Base-by-base conservation (phyloP, 148 eudicot species). In the Camellia granthamiana region DNA sequence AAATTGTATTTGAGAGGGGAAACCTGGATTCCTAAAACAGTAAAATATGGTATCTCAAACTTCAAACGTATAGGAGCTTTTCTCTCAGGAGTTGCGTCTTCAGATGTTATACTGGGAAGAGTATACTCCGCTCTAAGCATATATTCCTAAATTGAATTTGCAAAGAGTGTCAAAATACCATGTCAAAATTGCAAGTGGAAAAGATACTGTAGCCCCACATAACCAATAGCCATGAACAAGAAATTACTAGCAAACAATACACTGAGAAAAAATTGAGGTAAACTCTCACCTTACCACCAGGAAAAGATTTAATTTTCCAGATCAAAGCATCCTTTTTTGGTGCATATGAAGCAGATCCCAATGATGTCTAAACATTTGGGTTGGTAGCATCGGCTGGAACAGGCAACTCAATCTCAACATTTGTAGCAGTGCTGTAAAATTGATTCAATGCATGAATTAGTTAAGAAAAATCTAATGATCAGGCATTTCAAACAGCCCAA, bases 11-110 rank as follows among this genome's bases (percentile, higher is more conserved):
- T 11, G 42, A 51, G 67, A 70, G 67, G 72, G 63, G 79, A 47
- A 70, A 96, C 99, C 99, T 96, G 99, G 69, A 96, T 93, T 83
- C 99, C 98, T 51, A 98, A 92, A 76, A 96, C 93, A 67, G 98
- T 92, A 81, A 96, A 96, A 85, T 93, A 96, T 30, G 99, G 99
- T 91, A 96, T 92, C 86, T 96, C 99, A 81, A 96, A 96, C 85
- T 92, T 93, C 81, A 96, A 92, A 51, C 98, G 91, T 19, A 96
- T 88, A 8, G 99, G 98, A 68, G 92, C 92, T 87, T 92, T 96
- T 86, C 90, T 87, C 80, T 96, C 99, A 49, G 94, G 92, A 81
- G 77, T 79, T 18, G 82, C 86, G 30, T 94, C 98, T 55, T 94
- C 98, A 72, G 89, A 82, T 54, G 84, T 88, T 74, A 94, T 84